phyloP scores from a whole-genome alignment of 2,329 filamentous ascomycete species.

The Cladosporium colombiae region DNA sequence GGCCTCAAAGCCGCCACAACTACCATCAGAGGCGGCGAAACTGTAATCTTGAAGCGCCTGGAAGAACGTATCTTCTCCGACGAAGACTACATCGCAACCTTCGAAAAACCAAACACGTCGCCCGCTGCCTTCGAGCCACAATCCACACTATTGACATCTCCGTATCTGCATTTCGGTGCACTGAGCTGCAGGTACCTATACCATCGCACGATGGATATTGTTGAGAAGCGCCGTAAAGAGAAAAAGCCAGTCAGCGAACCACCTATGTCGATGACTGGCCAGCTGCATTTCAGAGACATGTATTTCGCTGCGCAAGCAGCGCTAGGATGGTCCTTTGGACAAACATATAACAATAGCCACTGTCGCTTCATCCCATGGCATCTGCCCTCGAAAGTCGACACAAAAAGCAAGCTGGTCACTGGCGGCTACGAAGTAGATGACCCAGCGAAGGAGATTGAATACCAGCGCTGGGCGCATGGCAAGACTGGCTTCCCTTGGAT shows the following conservation, averaged over 20 bases:
- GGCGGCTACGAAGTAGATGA: slow-evolving; percentile 66
- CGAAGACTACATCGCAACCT: slow-evolving; percentile 68
- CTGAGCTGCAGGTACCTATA: slow-evolving; percentile 72
- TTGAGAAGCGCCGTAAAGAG: slow-evolving; percentile 58
- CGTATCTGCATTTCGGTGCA: slow-evolving; percentile 73
- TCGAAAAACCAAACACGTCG: slow-evolving; percentile 74
- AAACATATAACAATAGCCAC: slow-evolving; percentile 65
- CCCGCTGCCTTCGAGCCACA: slow-evolving; percentile 73
- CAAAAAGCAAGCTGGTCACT: slow-evolving; percentile 51
- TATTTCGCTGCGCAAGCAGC: slow-evolving; percentile 76
- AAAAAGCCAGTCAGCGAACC: slow-evolving; percentile 55
- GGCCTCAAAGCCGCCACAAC: slow-evolving; percentile 67
- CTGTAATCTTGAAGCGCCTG: slow-evolving; percentile 59
- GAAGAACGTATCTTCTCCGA: slow-evolving; percentile 59
- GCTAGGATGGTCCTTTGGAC: slow-evolving; percentile 63
- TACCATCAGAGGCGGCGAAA: slow-evolving; percentile 71
- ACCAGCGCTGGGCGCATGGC: slow-evolving; percentile 68
- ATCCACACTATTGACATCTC: slow-evolving; percentile 71
- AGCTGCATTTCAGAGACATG: slow-evolving; percentile 79
- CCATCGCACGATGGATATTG: slow-evolving; percentile 66
- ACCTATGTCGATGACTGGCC: slow-evolving; percentile 70
- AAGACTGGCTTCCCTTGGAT: slow-evolving; percentile 78
- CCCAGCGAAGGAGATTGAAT: slow-evolving; percentile 62
- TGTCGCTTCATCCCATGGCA: slow-evolving; percentile 81
- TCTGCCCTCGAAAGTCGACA: slow-evolving; percentile 62